These are phyloP conservation scores for Yamadazyma buinensis DNA, from an alignment of 1,139 yeast species.

Conservation along the genomic window DNA sequence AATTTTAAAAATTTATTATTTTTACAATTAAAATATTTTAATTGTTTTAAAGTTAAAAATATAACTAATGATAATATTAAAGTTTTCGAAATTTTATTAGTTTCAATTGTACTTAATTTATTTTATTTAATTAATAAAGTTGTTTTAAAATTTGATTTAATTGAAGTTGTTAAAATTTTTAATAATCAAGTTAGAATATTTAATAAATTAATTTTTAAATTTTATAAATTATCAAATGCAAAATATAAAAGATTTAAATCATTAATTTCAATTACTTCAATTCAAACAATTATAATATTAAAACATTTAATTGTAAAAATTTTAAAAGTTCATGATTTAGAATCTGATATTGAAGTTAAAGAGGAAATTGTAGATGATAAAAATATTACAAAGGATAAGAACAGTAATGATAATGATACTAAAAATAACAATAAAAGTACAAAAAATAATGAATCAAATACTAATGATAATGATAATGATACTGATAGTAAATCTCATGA, in stretches of 20 bases:
- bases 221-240: slow-evolving; percentile 10
- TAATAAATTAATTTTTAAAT: slow-evolving; percentile 22
- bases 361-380: not conserved
- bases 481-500: not conserved
- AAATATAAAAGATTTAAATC: slow-evolving; percentile 15
- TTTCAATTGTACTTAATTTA: slow-evolving; percentile 18
- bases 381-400: no score
- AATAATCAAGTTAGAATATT: slow-evolving; percentile 33
- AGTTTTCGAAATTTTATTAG: slow-evolving; percentile 20
- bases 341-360: not conserved
- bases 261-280: slow-evolving; percentile 21
- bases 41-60: slow-evolving; percentile 13
- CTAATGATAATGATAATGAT: not conserved
- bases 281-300: slow-evolving; percentile 30
- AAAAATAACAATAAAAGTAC: no score
- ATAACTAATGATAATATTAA: slow-evolving; percentile 16
- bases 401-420: no score
- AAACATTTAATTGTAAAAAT: slow-evolving; percentile 23
- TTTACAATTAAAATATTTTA: slow-evolving; percentile 27
- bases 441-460: not conserved
- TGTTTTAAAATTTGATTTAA: no score
- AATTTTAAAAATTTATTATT: slow-evolving; percentile 16
- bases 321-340: not conserved
- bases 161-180: slow-evolving; percentile 16
- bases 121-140: slow-evolving; percentile 3